Base-by-base conservation (phyloP, 2,329 filamentous ascomycete genomes). In the Fusarium anguioides region DNA sequence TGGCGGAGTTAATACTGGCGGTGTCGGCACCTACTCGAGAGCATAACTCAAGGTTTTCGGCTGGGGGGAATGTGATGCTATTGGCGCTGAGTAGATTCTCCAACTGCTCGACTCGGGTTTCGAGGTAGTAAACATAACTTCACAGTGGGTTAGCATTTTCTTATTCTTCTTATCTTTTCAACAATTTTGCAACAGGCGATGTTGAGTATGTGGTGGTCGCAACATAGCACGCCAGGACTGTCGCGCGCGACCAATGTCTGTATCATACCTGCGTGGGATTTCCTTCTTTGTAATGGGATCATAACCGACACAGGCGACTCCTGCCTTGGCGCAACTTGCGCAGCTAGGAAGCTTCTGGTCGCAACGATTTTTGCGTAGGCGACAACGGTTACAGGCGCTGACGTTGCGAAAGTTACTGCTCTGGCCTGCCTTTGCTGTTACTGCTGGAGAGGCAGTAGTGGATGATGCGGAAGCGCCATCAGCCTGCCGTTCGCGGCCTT, bases 281-380 rank as follows among this genome's bases (percentile, higher is more conserved):
- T 97, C 94, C 75, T 92, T 90, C 84, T 97, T 97, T 23, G 93
- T 97, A 75, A 97, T 97, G 31, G 95, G 94, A 76, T 98, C 95
- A 78, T 97, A 97, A 65, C 95, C 95, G 48, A 97, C 93, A 77
- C 96, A 98, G 69, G 92, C 90, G 42, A 96, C 92, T 59, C 87
- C 87, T n/a, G 92, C 94, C 81, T 97, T 97, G 77, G 94, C 93
- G 80, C 95, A 98, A 71, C 92, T 93, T 39, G 92, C 90, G 78
- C 95, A 98, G 72, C 92, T 93, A 10, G 95, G 95, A 64, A 98
- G 85, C 68, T 91, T 90, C 84, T 97, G 95, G 79, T 98, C 95
- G 80, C 95, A 98, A 51, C 94, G 87, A 77, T 97, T 98, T 83
- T 98, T 98, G 74, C 95, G 88, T 77, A 96, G 81, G 42, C 95